Conservation (phyloP, 1,139 yeast genomes). For the Sugiyamaella pinicola region DNA sequence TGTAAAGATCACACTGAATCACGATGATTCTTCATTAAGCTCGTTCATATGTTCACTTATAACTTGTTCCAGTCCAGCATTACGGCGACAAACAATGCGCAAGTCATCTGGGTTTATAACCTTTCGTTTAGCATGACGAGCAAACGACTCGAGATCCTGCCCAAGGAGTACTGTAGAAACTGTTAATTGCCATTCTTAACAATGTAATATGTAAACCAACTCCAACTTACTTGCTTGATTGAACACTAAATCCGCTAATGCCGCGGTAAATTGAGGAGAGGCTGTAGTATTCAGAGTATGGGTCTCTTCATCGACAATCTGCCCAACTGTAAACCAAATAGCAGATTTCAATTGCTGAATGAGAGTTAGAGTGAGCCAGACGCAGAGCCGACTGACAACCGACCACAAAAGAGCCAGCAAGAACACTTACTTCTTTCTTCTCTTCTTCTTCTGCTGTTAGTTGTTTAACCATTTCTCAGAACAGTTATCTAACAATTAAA, state of each 20-base stretch:
- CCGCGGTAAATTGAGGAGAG: constrained; percentile 39
- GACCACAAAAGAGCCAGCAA: not conserved
- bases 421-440: constrained; percentile 7
- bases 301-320: constrained; percentile 39
- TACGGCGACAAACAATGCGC: constrained; percentile 40
- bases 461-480: constrained; percentile 8
- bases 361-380: not conserved
- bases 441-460: constrained; percentile 16
- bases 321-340: constrained; percentile 38
- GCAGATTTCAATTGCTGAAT: constrained; percentile 35
- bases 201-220: not conserved
- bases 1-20: too few relatives aligned
- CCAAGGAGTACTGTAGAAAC: constrained; percentile 31
- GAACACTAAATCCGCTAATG: constrained; percentile 39
- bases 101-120: constrained; percentile 37
- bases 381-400: not conserved
- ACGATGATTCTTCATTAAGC: constrained; percentile 15
- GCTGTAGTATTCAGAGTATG: constrained; percentile 31
- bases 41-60: constrained; percentile 31
- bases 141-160: constrained; percentile 36
- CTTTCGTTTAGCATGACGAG: constrained; percentile 40
- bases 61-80: constrained; percentile 36
- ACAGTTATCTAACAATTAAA: not conserved
- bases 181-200: not conserved
- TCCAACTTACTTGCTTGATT: constrained; percentile 37